phyloP scores from a whole-genome alignment of 495 filamentous ascomycete genomes.

The Corynascus novoguineensis region DNA sequence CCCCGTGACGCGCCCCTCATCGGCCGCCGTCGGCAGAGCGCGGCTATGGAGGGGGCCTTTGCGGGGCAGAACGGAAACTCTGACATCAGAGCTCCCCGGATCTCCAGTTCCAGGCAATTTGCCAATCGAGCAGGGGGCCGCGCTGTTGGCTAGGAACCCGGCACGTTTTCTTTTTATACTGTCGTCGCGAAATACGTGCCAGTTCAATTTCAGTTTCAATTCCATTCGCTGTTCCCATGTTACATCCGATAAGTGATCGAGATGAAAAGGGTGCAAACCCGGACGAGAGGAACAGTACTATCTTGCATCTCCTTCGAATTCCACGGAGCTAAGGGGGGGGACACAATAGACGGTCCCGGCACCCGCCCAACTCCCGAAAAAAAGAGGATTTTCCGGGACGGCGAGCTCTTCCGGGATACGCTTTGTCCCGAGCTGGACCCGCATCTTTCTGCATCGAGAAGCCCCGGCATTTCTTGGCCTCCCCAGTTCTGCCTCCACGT shows the following conservation, averaged over 20 bases:
- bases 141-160: background rate
- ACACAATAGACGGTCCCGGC: background rate
- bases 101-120: background rate
- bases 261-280: background rate
- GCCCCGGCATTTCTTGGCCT: constrained; percentile 21
- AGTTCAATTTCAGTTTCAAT: background rate
- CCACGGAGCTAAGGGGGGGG: background rate
- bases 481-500: background rate
- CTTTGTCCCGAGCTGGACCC: constrained; percentile 18
- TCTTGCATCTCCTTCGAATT: background rate
- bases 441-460: constrained; percentile 4
- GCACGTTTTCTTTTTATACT: background rate
- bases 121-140: no score
- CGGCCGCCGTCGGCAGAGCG: constrained; percentile 27
- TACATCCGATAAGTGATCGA: background rate
- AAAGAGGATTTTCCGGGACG: constrained; percentile 33
- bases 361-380: constrained; percentile 1
- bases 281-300: background rate
- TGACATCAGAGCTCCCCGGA: constrained; percentile 20
- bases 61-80: background rate
- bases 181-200: background rate
- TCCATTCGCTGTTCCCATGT: no score
- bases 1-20: constrained; percentile 20
- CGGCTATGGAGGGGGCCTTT: constrained; percentile 23
- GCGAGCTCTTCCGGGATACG: constrained; percentile 12